Percentiles rank a stretch among this genome's conserved stretches.
These are phyloP conservation scores for Globisporangium ultimum DNA, from an alignment of 352 stramenopile species.

Conservation along the genomic window DNA sequence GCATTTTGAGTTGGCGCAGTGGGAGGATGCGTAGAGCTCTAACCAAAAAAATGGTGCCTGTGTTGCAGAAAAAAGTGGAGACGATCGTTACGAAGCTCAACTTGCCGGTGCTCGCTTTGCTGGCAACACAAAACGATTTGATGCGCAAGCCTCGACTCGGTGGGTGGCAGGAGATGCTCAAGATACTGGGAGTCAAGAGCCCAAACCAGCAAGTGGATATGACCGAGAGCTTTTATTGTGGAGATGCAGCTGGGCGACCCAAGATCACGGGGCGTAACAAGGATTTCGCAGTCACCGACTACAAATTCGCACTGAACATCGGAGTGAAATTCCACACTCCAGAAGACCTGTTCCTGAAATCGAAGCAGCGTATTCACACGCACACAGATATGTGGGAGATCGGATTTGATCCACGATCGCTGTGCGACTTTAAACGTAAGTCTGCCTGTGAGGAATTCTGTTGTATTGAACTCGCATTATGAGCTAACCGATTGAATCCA, in stretches of 20 bases:
- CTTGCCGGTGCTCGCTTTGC: slow-evolving; percentile 64
- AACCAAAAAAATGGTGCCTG: background rate
- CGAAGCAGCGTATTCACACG: slow-evolving; percentile 71
- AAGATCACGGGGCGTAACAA: slow-evolving; percentile 66
- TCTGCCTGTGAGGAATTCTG: background rate
- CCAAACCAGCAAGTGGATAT: slow-evolving; percentile 29
- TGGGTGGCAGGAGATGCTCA: slow-evolving; percentile 56
- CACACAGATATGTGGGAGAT: slow-evolving; percentile 68
- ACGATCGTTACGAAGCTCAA: slow-evolving; percentile 57
- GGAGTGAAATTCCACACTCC: slow-evolving; percentile 78
- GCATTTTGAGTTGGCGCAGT: background rate
- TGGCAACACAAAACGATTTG: slow-evolving; percentile 66
- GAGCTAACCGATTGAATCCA: background rate
- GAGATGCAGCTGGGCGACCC: slow-evolving; percentile 73
- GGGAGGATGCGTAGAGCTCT: background rate
- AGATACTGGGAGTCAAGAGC: slow-evolving; percentile 21
- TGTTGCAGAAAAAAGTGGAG: slow-evolving; percentile 55
- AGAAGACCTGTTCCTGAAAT: slow-evolving; percentile 75
- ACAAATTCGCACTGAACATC: slow-evolving; percentile 89
- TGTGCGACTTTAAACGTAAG: slow-evolving; percentile 26
- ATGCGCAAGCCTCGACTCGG: slow-evolving; percentile 80
- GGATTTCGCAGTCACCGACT: slow-evolving; percentile 84
- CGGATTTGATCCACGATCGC: slow-evolving; percentile 59
- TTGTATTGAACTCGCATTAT: too few relatives aligned
- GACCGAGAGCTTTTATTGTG: slow-evolving; percentile 74